Base-by-base conservation (phyloP, 2,329 filamentous ascomycete genomes). In the Epicoccum nigrum region DNA sequence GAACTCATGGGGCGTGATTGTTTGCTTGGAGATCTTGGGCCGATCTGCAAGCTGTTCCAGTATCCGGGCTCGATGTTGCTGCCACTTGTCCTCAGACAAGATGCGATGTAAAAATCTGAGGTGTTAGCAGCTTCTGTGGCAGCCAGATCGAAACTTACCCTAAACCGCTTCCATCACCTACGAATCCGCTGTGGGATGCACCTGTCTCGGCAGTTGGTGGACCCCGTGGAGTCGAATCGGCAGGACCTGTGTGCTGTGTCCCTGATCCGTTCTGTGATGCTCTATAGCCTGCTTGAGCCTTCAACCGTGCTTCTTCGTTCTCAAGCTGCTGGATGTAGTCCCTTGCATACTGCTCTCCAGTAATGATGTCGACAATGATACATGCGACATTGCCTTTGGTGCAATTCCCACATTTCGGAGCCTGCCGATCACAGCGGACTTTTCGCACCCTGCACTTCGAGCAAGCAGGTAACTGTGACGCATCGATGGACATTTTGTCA, bases 131-230 rank as follows among this genome's bases (percentile, higher is more conserved):
- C 4, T 19, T 42, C 6, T 5, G 28, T 13, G 6, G 2, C 3
- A 20, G 27, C 13, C 3, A 20, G 15, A 9, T 8, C 5, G 3
- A 11, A 1, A 44, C 41, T 12, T 11, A 34, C 11, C 58, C 58
- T 7, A 60, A 30, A 3, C 55, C 53, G 50, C 55, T 60, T 12
- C 58, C 53, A 43, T 60, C 55, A 7, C 55, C 55, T n/a, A 58
- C 58, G 33, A 52, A 60, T 2, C 53, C 49, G 20, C 37, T 46
- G n/a, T 53, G 44, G 7, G 54, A 46, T 12, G n/a, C 48, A 3
- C 20, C 48, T 16, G 43, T 56, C 8, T 38, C 45, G 19, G 25
- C 42, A 4, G 54, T 55, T 19, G 34, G 42, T 19, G 51, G 47
- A 3, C 50, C 51, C 31, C 15, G n/a, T 25, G 49, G 48, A 28